Evolutionary conservation across 2,329 filamentous ascomycete genomes (phyloP), one percentile per base, ranked within the genome.

Genomic region (Juglanconis sp.): DNA sequence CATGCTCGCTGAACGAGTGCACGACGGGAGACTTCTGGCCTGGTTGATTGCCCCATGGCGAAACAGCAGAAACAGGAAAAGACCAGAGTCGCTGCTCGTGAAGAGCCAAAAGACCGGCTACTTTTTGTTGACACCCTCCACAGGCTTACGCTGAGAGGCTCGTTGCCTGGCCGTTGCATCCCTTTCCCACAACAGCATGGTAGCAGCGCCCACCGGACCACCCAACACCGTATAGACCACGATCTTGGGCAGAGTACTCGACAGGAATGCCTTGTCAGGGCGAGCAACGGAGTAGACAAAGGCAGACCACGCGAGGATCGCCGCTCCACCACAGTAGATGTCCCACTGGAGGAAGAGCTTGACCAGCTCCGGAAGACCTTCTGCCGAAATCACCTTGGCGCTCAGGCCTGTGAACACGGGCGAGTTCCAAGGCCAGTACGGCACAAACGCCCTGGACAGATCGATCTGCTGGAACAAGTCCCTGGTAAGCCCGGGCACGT

Each of bases 321-420:
- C 74, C 0, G 66, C 60, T 1, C 75, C 74, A 1, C 77, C 78
- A 36, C 78, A 72, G 49, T 78, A 66, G 10, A 80, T 69, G 65
- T 83, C 80, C 75, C 79, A 83, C 40, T 79, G 74, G 35, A 83
- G 64, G 62, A 83, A 79, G 44, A 70, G 71, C 42, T 77, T 73
- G 9, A 76, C 73, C 0, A 80, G 77, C 24, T 75, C 70, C 11
- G 73, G 72, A 11, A 80, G 56, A 6, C 66, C 69, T 17, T 69
- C 63, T n/a, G 74, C 69, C 61, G 32, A 69, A 65, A 65, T 64
- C 56, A 75, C 74, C 36, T 34, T 30, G 4, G 35, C 36, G 3
- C 71, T 70, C 5, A 76, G 72, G 15, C 71, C 62, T 53, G 77
- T 79, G 2, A 80, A 72, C 31, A 69, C 68, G 3, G 63, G 64